Evolutionary conservation across 139 green algal genomes (phyloP).

Genomic region (Ulvella scutata): DNA sequence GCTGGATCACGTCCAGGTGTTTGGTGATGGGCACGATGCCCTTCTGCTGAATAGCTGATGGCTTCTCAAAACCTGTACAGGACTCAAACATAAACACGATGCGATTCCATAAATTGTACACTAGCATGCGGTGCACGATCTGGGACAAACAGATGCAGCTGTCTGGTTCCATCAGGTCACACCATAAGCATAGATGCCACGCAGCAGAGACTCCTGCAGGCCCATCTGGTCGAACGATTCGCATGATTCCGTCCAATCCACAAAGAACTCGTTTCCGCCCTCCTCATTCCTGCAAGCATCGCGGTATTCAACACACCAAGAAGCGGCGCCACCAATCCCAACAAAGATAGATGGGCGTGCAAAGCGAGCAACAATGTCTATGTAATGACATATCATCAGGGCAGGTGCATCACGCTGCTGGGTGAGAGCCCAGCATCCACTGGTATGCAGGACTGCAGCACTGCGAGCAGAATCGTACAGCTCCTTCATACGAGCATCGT

Average conservation of each 20-base stretch:
- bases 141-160: no score
- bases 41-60: conserved; percentile 98
- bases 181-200: conserved; percentile 99
- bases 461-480: not conserved
- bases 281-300: not conserved
- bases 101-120: no score
- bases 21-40: conserved; percentile 98
- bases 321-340: not conserved
- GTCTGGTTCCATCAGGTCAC: no score
- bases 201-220: conserved; percentile 96
- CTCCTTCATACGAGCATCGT: not conserved
- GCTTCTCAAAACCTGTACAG: conserved; percentile 93
- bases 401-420: no score
- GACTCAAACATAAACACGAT: no score
- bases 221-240: conserved; percentile 97
- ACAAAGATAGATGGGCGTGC: not conserved
- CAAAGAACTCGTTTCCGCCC: conserved; percentile 62
- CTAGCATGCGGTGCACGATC: no score
- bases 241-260: conserved; percentile 92
- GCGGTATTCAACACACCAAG: no score
- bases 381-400: no score
- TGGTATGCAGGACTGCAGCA: no score
- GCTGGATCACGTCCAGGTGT: conserved; percentile 97
- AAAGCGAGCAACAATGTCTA: no score
- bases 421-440: no score